Base-by-base conservation (phyloP, 2,329 filamentous ascomycete species). In the Aspergillus novofumigatus region DNA sequence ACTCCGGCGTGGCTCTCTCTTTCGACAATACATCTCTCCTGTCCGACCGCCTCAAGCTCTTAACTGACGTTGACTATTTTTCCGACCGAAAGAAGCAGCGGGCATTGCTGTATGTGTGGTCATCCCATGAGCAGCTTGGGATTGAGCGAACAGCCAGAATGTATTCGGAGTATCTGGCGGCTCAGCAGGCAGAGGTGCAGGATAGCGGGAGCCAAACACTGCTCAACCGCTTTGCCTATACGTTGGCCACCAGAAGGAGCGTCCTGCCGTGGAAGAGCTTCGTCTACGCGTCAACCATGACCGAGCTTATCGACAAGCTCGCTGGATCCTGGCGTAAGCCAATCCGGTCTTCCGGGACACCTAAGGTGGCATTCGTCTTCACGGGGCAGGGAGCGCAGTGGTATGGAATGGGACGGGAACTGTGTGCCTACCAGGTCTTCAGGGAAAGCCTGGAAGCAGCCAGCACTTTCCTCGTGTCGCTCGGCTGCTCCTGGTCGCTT, bases 381-480 rank as follows among this genome's bases (percentile, higher is more conserved):
- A 66, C 63, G 10, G 54, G 58, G 26, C 55, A 60, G 53, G 66
- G 66, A 0, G 65, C 66, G 1, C 66, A 68, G 21, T 68, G 65
- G 65, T 44, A 60, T 3, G 28, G 55, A 20, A 68, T 66, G 64
- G 64, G 63, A 3, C 4, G 29, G 2, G 44, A 53, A 2, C 49
- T 67, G 25, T n/a, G 52, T 41, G 35, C 17, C 35, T 28, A 28
- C 23, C 5, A n/a, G 29, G 7, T 28, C 50, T 44, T 23, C 21
- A 32, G 52, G 11, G 1, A 35, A 26, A 20, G 21, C 25, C 51
- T 51, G 25, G 23, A 44, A 11, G 7, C 20, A 6, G 49, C 44
- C 2, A 52, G 35, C 20, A 32, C 14, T 21, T 59, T 17, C 0
- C 7, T 64, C 4, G 32, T 21, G 5, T 49, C 38, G 1, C 50